Base-by-base conservation (phyloP, 495 filamentous ascomycete species). In the Penicillium samsonianum region DNA sequence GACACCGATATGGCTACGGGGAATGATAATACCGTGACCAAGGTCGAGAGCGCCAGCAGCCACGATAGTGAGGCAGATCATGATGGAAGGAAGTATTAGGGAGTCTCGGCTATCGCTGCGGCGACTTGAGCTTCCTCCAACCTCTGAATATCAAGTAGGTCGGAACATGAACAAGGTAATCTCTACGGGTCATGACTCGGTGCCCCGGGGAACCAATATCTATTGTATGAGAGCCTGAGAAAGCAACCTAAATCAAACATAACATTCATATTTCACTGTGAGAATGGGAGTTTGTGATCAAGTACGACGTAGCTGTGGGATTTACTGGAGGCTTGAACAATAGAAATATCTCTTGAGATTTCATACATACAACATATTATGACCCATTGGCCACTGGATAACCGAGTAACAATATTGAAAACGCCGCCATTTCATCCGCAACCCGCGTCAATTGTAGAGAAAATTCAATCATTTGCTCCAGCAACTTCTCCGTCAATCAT, bases 1-100 rank as follows among this genome's bases (percentile, higher is more conserved):
- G 69, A 80, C 37, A 57, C 50, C 25, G 71, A 74, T 44, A 81
- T 83, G 50, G 41, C 50, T 9, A 42, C 23, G 26, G 30, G 30
- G 11, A 58, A 59, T 20, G 63, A 53, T 10, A 53, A 30, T 19
- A 28, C 46, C 7, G 61, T 65, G 22, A 65, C 49, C 20, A 73
- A 73, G 30, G 50, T 67, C 38, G 59, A 66, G 11, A 68, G 65
- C 50, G 59, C 60, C 22, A 72, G 59, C 42, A 68, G 69, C 55
- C 57, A 55, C 33, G 57, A 59, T 4, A 68, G 63, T 20, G 60
- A 63, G 17, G 44, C 23, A 25, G 59, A 65, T 10, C 62, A 62
- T 28, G 52, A 52, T 37, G 55, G 53, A 14, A 16, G 58, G 37
- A 59, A 60, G 33, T 40, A 51, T 19, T 54, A 65, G 45, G 25